phyloP scores from a whole-genome alignment of 2,329 filamentous ascomycete genomes.

The Scedosporium boydii region DNA sequence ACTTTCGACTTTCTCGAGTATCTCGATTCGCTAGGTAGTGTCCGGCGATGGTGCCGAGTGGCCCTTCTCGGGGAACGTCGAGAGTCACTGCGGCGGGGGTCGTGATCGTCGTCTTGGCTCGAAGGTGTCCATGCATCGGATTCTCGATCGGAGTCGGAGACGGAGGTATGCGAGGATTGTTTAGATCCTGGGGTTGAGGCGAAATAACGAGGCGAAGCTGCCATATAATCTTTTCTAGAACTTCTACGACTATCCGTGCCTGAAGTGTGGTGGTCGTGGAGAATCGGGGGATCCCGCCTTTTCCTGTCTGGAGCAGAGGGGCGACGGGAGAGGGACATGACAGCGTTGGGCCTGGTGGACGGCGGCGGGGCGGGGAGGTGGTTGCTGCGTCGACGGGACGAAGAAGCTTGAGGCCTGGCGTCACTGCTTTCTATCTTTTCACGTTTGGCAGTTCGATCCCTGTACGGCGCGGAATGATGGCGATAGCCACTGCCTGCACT shows the following conservation, averaged over 20 bases:
- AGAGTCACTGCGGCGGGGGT: background rate
- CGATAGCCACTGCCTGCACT: slow-evolving; percentile 15
- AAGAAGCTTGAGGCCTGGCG: slow-evolving; percentile 15
- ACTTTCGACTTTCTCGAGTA: background rate
- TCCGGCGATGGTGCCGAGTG: background rate
- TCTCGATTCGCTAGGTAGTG: background rate
- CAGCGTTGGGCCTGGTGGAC: slow-evolving; percentile 5
- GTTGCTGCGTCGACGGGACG: slow-evolving; percentile 15
- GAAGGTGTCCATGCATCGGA: slow-evolving; percentile 27
- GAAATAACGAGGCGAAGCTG: slow-evolving; percentile 24
- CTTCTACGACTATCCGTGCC: slow-evolving; percentile 18
- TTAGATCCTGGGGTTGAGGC: slow-evolving; percentile 27
- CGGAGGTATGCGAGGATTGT: slow-evolving; percentile 24
- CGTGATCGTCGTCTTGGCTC: slow-evolving; percentile 20
- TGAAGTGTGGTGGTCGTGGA: slow-evolving; percentile 13
- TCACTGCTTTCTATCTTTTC: slow-evolving; percentile 20
- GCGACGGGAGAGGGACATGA: slow-evolving; percentile 2
- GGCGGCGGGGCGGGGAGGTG: slow-evolving; percentile 3
- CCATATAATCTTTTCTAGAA: slow-evolving; percentile 20
- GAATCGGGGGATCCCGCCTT: background rate
- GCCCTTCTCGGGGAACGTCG: background rate
- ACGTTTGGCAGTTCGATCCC: slow-evolving; percentile 12
- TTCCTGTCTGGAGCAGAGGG: slow-evolving; percentile 1
- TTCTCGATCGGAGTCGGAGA: slow-evolving; percentile 27
- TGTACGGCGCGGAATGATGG: slow-evolving; percentile 25